Conservation (phyloP, 768 basidiomycete genomes). For the Trametes sanguinea region DNA sequence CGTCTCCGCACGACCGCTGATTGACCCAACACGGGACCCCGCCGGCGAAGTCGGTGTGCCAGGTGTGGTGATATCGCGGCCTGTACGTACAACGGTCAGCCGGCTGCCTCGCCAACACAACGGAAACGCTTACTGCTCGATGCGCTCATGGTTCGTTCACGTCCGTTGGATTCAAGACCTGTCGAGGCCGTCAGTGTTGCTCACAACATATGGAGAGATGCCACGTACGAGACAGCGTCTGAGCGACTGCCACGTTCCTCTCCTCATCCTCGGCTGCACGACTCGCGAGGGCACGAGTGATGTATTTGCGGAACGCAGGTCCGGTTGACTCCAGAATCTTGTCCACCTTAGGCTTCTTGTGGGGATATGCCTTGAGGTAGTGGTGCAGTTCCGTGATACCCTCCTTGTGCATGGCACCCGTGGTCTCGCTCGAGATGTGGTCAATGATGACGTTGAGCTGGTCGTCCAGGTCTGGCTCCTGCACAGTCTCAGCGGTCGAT, state of each 20-base stretch:
- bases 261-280: constrained; percentile 87
- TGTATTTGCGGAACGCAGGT: constrained; percentile 88
- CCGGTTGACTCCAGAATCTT: constrained; percentile 89
- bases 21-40: constrained; percentile 2
- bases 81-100: constrained; percentile 2
- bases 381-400: constrained; percentile 94
- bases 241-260: constrained; percentile 76
- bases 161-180: constrained; percentile 67
- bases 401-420: constrained; percentile 88
- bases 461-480: constrained; percentile 87
- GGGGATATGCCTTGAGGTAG: constrained; percentile 88
- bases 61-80: constrained; percentile 14
- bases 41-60: constrained; percentile 26
- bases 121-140: constrained; percentile 23
- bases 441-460: constrained; percentile 81
- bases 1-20: constrained; percentile 23
- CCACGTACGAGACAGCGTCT: constrained; percentile 75
- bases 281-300: constrained; percentile 83
- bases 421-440: constrained; percentile 86
- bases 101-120: background rate
- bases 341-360: constrained; percentile 80
- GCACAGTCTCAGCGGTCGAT: constrained; percentile 57
- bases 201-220: background rate
- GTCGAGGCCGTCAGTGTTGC: constrained; percentile 7
- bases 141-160: constrained; percentile 35